Conservation (phyloP, 345 rosid species). For the Salix viminalis region DNA sequence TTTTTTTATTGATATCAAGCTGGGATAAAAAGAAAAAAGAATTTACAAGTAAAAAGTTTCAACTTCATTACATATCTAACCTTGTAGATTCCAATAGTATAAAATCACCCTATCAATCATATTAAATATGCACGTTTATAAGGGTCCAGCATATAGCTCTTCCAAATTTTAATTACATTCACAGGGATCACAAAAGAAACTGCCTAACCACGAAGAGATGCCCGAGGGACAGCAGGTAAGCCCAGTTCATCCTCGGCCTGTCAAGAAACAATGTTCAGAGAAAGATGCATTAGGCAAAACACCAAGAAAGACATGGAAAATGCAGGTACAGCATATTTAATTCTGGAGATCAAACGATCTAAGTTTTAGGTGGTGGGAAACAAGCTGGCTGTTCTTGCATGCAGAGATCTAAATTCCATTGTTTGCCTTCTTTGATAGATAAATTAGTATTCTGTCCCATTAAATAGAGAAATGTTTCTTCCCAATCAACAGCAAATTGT, state of each 20-base stretch:
- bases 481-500: not conserved
- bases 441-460: not conserved
- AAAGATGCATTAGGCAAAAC: not conserved
- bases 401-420: not conserved
- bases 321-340: not conserved
- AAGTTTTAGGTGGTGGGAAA: not conserved
- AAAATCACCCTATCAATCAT: not conserved
- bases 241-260: conserved; percentile 93
- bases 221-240: conserved; percentile 80
- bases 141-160: not conserved
- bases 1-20: too few species aligned
- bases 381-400: not conserved
- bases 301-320: not conserved
- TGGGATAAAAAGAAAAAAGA: too few species aligned
- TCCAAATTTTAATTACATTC: not conserved
- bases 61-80: not conserved
- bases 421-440: not conserved
- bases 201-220: conserved; percentile 64
- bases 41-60: too few species aligned
- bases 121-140: conserved; percentile 3
- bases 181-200: not conserved
- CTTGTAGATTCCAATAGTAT: not conserved
- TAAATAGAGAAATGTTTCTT: not conserved
- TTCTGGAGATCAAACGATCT: not conserved
- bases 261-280: conserved; percentile 5